phyloP scores from a whole-genome alignment of 1,284 basidiomycete species.

The Phlebopus sp. region DNA sequence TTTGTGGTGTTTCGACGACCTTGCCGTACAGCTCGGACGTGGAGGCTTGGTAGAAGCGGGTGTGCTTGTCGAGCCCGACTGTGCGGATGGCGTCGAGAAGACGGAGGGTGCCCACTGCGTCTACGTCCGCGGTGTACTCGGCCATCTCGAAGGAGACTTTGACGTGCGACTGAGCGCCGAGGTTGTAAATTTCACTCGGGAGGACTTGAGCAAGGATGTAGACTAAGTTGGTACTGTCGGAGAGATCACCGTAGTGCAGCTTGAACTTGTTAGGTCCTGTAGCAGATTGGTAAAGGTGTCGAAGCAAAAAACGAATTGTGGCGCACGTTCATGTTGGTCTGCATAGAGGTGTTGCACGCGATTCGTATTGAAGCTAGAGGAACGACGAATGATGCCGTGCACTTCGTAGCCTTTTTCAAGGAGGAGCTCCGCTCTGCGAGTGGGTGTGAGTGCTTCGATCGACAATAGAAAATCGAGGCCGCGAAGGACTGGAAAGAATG shows the following conservation, averaged over 20 bases:
- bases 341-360: conserved; percentile 87
- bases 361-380: conserved; percentile 92
- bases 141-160: conserved; percentile 98
- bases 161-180: conserved; percentile 95
- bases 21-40: conserved; percentile 94
- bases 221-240: conserved; percentile 91
- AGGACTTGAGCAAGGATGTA: conserved; percentile 90
- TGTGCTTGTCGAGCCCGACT: conserved; percentile 82
- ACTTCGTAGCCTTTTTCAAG: conserved; percentile 88
- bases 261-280: conserved; percentile 77
- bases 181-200: conserved; percentile 92
- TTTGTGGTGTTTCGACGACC: conserved; percentile 88
- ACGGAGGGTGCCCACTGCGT: conserved; percentile 86
- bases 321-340: conserved; percentile 79
- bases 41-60: conserved; percentile 91
- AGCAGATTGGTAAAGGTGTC: conserved; percentile 7
- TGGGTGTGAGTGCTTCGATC: conserved; percentile 14
- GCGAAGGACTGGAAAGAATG: background rate
- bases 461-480: background rate
- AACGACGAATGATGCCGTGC: conserved; percentile 90
- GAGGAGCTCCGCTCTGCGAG: conserved; percentile 71
- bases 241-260: conserved; percentile 87
- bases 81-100: conserved; percentile 91
- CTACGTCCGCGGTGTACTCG: conserved; percentile 93
- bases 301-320: too few species aligned